Evolutionary conservation across 2,329 filamentous ascomycete species (phyloP).

Genomic region (Colletotrichum falcatum): DNA sequence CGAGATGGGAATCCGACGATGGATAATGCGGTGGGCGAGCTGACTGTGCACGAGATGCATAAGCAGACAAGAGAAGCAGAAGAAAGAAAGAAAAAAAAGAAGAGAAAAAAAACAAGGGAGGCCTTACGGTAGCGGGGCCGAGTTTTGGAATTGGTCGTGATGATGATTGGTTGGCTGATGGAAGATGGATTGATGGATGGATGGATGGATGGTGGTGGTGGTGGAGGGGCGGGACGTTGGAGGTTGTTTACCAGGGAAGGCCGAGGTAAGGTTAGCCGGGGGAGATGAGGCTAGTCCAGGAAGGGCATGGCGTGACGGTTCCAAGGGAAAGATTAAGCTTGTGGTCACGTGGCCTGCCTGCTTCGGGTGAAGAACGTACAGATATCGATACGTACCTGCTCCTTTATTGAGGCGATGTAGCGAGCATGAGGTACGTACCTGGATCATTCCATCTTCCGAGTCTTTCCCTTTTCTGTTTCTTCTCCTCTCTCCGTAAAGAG

Average conservation of each 20-base stretch:
- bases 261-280: constrained; percentile 38
- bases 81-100: too few relatives aligned
- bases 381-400: too few relatives aligned
- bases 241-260: constrained; percentile 12
- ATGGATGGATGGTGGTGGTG: not conserved
- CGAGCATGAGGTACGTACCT: not conserved
- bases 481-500: not conserved
- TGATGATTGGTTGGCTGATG: not conserved
- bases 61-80: too few relatives aligned
- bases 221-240: constrained; percentile 39
- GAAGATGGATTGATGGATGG: not conserved
- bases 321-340: constrained; percentile 28
- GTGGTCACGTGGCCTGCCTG: not conserved
- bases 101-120: too few relatives aligned
- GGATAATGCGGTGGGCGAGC: not conserved
- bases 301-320: not conserved
- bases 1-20: not conserved
- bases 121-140: not conserved
- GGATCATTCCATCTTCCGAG: not conserved
- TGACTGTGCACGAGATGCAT: not conserved
- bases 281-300: not conserved
- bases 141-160: not conserved
- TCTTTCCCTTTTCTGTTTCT: not conserved
- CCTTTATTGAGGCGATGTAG: too few relatives aligned
- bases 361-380: too few relatives aligned